Evolutionary conservation across 202 grass and related monocot species (phyloP).

Genomic region (Hordeum pubiflorum): DNA sequence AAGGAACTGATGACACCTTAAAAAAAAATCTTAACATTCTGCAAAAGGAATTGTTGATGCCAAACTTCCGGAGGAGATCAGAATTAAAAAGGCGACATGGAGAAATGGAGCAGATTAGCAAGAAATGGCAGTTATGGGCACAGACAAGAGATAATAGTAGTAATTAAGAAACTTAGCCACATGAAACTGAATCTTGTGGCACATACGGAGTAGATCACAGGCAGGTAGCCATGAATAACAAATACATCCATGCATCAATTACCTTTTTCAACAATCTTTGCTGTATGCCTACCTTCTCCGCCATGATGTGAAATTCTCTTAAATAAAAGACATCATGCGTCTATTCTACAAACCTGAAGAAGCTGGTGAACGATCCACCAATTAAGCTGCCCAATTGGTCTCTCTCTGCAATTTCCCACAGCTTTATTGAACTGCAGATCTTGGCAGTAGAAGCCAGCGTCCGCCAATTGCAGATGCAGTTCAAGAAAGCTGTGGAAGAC

Average conservation of each 20-base stretch:
- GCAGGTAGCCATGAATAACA: background rate
- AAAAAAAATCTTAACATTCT: background rate
- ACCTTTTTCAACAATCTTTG: background rate
- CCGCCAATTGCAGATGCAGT: slow-evolving; percentile 41
- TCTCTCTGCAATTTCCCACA: slow-evolving; percentile 88
- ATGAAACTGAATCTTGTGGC: background rate
- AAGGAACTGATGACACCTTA: background rate
- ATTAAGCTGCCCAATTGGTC: slow-evolving; percentile 26
- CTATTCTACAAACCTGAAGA: background rate
- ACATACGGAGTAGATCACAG: background rate
- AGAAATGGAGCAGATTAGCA: background rate
- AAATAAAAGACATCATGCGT: background rate
- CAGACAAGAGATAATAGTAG: background rate
- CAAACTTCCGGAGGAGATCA: background rate
- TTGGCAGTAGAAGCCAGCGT: background rate
- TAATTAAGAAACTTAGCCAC: background rate
- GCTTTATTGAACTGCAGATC: slow-evolving; percentile 85
- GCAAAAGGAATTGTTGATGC: background rate
- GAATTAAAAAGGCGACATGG: background rate
- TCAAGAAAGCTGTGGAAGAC: slow-evolving; percentile 99
- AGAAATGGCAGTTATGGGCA: background rate
- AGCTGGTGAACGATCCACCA: background rate
- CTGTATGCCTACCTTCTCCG: background rate
- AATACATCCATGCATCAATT: background rate
- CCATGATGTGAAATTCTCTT: slow-evolving; percentile 17